Percentiles rank a stretch among this genome's conserved stretches.
phyloP scores from a whole-genome alignment of 129 eudicot species.

The Escallonia herrerae region DNA sequence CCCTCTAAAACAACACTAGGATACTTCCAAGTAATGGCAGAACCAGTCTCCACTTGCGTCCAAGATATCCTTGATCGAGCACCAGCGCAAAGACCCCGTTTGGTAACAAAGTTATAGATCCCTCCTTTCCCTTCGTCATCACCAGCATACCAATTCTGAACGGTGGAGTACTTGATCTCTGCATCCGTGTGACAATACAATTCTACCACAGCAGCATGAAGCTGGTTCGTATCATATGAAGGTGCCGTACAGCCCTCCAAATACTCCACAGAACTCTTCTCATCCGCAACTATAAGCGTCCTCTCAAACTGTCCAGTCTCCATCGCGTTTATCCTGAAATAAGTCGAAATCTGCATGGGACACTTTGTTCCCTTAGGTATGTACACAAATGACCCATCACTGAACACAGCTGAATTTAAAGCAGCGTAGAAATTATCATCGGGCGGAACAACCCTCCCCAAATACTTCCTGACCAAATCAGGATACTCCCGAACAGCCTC shows the following conservation, averaged over 20 bases:
- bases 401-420: constrained; percentile 90
- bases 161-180: constrained; percentile 89
- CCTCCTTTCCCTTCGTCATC: constrained; percentile 92
- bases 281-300: constrained; percentile 91
- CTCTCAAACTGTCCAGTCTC: constrained; percentile 99
- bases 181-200: constrained; percentile 78
- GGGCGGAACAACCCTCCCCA: constrained; percentile 75
- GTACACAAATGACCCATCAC: constrained; percentile 94
- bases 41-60: constrained; percentile 99
- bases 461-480: constrained; percentile 66
- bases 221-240: constrained; percentile 85
- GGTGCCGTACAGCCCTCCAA: constrained; percentile 97
- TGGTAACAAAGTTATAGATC: constrained; percentile 84
- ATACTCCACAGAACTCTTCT: constrained; percentile 87
- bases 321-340: constrained; percentile 89
- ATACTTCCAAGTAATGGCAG: constrained; percentile 98
- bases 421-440: constrained; percentile 93
- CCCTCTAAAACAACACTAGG: constrained; percentile 96
- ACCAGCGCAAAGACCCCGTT: constrained; percentile 94
- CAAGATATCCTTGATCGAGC: constrained; percentile 88
- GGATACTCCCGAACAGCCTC: constrained; percentile 88
- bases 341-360: constrained; percentile 96
- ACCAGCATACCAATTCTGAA: constrained; percentile 98
- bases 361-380: constrained; percentile 81
- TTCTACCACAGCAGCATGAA: constrained; percentile 97